Base-by-base conservation (phyloP, 305 asterid species). In the Solanum chacoense region DNA sequence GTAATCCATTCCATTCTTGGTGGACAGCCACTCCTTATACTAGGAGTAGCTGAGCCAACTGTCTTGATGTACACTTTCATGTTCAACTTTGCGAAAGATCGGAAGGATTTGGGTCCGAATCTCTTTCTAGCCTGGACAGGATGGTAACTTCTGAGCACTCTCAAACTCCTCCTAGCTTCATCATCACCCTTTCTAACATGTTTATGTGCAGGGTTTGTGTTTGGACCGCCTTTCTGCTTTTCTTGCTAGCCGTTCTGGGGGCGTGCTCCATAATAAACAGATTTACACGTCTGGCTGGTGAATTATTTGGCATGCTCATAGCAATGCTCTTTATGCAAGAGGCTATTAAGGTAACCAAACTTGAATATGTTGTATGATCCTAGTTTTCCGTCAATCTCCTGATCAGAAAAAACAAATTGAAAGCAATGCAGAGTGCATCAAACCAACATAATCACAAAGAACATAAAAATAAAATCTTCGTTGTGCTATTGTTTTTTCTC, bases 241-340 rank as follows among this genome's bases (percentile, higher is more conserved):
- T 97, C 95, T 92, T 96, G 94, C 94, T 97, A 92, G 96, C 99
- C 63, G 40, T 97, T 86, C 93, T 97, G 93, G 99, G 99, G 26
- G 99, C 99, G 69, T 96, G 99, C 94, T 96, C 99, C 36, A 93
- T 97, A 76, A 95, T 97, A 91, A 97, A 95, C 75, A 93, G 99
- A 87, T 97, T 97, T 89, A 97, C 99, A 8, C 98, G 98, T 81
- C 26, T 97, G 88, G 99, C 99, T 83, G 99, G 99, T 84, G 99
- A 97, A 94, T 86, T 97, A 89, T 97, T 97, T 75, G 99, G 99
- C 77, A 96, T 97, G 87, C 92, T 97, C 84, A 96, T 97, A 67
- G 99, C 99, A 80, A 95, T 96, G 99, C 99, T 97, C 91, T 97
- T 97, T 88, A 95, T 97, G 99, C 99, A 97, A 92, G 96, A 97